Conservation (phyloP, 2,329 filamentous ascomycete species). For the Ophiosphaerella herpotricha region DNA sequence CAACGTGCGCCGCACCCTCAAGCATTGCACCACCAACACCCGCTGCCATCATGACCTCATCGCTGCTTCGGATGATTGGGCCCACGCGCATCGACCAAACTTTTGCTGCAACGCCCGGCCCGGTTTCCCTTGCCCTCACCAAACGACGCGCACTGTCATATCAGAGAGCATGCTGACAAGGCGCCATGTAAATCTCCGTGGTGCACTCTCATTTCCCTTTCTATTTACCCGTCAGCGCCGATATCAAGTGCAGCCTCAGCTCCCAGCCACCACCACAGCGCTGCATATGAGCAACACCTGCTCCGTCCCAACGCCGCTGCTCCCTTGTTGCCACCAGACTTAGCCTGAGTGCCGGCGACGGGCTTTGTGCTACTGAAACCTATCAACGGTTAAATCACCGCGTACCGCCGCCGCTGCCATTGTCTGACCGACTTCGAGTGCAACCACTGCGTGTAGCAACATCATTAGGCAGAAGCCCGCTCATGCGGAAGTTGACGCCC, state of each 20-base stretch:
- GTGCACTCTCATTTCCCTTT: slow-evolving; percentile 28
- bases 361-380: slow-evolving; percentile 18
- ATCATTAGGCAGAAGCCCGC: slow-evolving; percentile 18
- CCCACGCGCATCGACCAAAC: slow-evolving; percentile 5
- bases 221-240: slow-evolving; percentile 38
- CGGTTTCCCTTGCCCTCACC: slow-evolving; percentile 14
- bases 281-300: slow-evolving; percentile 8
- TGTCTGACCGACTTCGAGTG: slow-evolving; percentile 23
- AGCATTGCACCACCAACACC: background rate
- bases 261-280: slow-evolving; percentile 21
- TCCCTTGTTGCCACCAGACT: slow-evolving; percentile 15
- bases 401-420: slow-evolving; percentile 25
- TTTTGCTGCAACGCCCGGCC: slow-evolving; percentile 15
- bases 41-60: slow-evolving; percentile 3
- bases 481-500: slow-evolving; percentile 4
- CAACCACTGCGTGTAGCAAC: slow-evolving; percentile 28
- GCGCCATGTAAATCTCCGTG: slow-evolving; percentile 24
- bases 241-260: slow-evolving; percentile 24
- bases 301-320: slow-evolving; percentile 8
- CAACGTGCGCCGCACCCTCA: slow-evolving; percentile 1
- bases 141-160: slow-evolving; percentile 10
- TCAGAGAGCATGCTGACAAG: slow-evolving; percentile 24
- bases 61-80: slow-evolving; percentile 12
- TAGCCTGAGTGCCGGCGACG: slow-evolving; percentile 21
- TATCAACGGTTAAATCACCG: slow-evolving; percentile 27